Base-by-base conservation (phyloP, 371 early-diverging fungal genomes). In the Conidiobolus incongruus region DNA sequence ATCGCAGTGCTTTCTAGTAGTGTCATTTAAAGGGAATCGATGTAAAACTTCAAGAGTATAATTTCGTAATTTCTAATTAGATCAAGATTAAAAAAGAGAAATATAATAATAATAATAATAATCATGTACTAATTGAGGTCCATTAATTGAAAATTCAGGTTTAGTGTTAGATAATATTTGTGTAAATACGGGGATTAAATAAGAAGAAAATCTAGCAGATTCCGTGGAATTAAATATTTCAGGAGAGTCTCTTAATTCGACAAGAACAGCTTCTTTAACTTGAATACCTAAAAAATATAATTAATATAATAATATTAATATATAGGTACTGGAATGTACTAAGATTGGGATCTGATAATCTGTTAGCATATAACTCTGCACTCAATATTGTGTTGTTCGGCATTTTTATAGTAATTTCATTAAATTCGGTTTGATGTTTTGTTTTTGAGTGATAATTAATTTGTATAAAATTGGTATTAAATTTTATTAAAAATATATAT, bases 41-140 rank as follows among this genome's bases (percentile, higher is more conserved):
- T 91, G 86, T 11, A 94, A 67, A 35, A 92, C 81, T 53, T 94
- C 92, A 26, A 96, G 57, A 21, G 86, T 70, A n/a, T 79, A 75
- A 42, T 79, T 76, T 36, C 96, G 63, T 38, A 96, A 58, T 79
- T 85, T 91, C 86, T 93, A 64, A 1, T 45, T 22, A 16, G 26
- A 26, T 26, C 26, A 32, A 16, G 16, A 29, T 40, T 26, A 21
- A 31, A 21, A 10, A 33, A 12, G 13, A 1, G 4, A 4, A 30
- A n/a, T 7, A 20, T 12, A 45, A 16, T 19, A 16, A 29, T 5
- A 20, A n/a, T n/a, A n/a, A 13, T 34, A 16, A 23, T 29, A 10
- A 8, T 11, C 10, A 22, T 53, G 52, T 66, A 87, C 88, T 68
- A 87, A 91, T 49, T 81, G 82, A 13, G 75, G 75, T 2, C 78